These are phyloP conservation scores for Aeminium ludgeri DNA, from an alignment of 495 filamentous ascomycete species.

Conservation along the genomic window DNA sequence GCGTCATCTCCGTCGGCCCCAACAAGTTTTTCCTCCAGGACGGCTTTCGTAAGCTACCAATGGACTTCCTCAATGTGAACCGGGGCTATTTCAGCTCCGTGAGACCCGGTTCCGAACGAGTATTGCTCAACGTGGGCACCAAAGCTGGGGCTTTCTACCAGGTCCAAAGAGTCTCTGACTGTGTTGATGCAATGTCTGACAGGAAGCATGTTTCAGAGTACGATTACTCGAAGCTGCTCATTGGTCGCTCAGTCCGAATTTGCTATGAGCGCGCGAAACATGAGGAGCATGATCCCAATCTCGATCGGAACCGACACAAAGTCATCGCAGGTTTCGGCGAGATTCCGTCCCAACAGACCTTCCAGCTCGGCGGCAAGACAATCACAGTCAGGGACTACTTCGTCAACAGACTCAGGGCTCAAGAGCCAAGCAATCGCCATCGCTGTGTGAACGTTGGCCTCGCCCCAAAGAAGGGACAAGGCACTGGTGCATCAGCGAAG, in stretches of 20 bases:
- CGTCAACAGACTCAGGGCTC: background rate
- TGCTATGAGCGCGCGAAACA: background rate
- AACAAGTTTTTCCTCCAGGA: background rate
- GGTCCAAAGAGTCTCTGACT: background rate
- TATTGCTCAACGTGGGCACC: background rate
- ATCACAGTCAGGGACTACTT: background rate
- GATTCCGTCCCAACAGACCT: background rate
- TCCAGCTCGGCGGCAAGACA: background rate
- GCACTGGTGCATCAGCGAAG: no score
- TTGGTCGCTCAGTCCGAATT: no score
- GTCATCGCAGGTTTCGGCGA: background rate
- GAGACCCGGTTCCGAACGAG: background rate
- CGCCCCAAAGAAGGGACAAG: background rate
- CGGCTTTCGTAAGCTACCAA: background rate
- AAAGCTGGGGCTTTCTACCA: conserved; percentile 2
- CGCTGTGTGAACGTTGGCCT: background rate
- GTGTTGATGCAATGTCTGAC: background rate
- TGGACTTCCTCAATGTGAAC: background rate
- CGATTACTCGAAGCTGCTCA: background rate
- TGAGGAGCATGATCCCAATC: background rate
- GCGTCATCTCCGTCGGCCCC: background rate
- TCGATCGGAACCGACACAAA: conserved; percentile 1
- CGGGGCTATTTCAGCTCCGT: conserved; percentile 1
- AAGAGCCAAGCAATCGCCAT: background rate
- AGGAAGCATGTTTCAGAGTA: background rate